These are phyloP conservation scores for Dothistroma septosporum DNA, from an alignment of 2,329 filamentous ascomycete genomes.

Conservation along the genomic window DNA sequence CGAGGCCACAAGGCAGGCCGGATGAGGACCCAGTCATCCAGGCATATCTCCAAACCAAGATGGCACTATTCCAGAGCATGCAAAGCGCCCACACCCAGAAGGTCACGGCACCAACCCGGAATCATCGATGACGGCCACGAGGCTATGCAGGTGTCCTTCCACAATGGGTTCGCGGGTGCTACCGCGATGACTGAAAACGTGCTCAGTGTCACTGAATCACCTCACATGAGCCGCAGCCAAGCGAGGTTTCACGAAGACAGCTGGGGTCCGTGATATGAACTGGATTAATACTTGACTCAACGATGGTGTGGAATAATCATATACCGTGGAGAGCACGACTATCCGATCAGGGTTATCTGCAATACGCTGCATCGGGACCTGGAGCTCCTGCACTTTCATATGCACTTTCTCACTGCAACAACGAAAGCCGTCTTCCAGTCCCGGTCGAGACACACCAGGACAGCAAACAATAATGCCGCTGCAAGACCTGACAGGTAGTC, in stretches of 20 bases:
- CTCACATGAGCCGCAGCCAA: not conserved
- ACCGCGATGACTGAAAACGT: conserved; percentile 1
- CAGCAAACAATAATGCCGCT: not conserved
- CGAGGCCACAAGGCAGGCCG: conserved; percentile 2
- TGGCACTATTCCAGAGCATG: conserved; percentile 33
- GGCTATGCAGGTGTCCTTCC: not conserved
- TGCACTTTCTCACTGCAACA: too few relatives aligned
- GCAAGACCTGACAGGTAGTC: not conserved
- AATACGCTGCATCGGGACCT: too few relatives aligned
- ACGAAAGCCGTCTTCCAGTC: too few relatives aligned
- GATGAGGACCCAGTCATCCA: conserved; percentile 29
- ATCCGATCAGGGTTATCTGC: not conserved
- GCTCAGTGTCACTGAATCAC: not conserved
- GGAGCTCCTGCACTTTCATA: too few relatives aligned
- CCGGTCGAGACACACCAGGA: too few relatives aligned
- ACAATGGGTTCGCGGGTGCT: not conserved
- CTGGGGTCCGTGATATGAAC: not conserved
- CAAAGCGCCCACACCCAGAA: not conserved
- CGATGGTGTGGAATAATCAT: not conserved
- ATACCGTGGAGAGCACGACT: not conserved
- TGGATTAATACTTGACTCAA: not conserved
- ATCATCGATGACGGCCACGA: not conserved
- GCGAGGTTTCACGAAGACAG: not conserved
- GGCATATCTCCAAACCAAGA: conserved; percentile 36
- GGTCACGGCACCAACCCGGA: not conserved